These are phyloP conservation scores for Russula olivacea DNA, from an alignment of 768 basidiomycete genomes.

Conservation along the genomic window DNA sequence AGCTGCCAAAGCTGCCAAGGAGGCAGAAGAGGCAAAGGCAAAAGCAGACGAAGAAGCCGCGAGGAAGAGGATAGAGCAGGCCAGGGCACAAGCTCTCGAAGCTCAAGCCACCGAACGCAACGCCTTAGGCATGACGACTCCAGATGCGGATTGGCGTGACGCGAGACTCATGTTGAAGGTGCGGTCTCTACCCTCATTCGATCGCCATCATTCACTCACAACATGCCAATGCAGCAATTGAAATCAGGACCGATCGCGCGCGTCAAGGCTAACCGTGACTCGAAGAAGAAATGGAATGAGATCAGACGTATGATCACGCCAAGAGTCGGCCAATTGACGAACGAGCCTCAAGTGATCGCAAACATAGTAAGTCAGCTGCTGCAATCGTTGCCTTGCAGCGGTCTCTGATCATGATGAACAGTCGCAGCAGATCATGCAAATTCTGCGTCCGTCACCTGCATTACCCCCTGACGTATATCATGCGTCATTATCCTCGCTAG, in stretches of 20 bases:
- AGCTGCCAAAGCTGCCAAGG: slow-evolving; percentile 26
- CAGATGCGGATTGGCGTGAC: slow-evolving; percentile 59
- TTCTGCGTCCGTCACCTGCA: slow-evolving; percentile 34
- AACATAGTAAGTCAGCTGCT: slow-evolving; percentile 50
- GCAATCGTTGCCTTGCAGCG: slow-evolving; percentile 15
- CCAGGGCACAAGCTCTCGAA: slow-evolving; percentile 35
- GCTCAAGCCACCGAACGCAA: slow-evolving; percentile 39
- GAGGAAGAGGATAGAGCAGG: slow-evolving; percentile 31
- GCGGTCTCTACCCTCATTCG: slow-evolving; percentile 21
- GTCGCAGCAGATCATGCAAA: slow-evolving; percentile 41
- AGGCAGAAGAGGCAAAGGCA: slow-evolving; percentile 26
- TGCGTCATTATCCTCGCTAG: slow-evolving; percentile 79
- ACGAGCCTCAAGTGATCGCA: slow-evolving; percentile 52
- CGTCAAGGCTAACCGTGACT: slow-evolving; percentile 52
- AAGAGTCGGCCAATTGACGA: slow-evolving; percentile 83
- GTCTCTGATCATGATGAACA: slow-evolving; percentile 28
- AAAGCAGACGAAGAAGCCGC: slow-evolving; percentile 34
- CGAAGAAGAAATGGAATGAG: slow-evolving; percentile 58
- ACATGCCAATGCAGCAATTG: slow-evolving; percentile 41
- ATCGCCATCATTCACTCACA: slow-evolving; percentile 21
- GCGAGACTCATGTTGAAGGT: slow-evolving; percentile 54
- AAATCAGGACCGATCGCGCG: slow-evolving; percentile 58
- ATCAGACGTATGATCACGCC: slow-evolving; percentile 76
- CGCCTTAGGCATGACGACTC: slow-evolving; percentile 45
- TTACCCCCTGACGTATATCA: slow-evolving; percentile 47